Evolutionary conservation across 805 yeast species (phyloP), one percentile per base, ranked within the genome.

Genomic region (Ogataea saltuana): DNA sequence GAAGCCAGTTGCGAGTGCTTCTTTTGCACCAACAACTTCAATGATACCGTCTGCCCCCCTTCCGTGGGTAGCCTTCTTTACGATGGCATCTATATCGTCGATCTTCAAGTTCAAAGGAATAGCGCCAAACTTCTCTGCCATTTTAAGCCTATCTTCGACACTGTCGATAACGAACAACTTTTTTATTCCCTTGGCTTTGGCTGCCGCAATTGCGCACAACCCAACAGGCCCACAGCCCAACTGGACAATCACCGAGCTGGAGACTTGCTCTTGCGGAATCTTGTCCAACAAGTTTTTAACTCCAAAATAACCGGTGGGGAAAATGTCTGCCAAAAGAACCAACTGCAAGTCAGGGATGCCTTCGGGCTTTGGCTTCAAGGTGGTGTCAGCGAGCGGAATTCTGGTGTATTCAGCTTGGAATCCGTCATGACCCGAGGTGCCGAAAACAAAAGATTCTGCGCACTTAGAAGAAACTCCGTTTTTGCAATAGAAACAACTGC

Each of bases 191-290:
- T 66, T 62, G 42, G 70, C 62, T 42, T 67, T 69, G 30, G 78
- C 68, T 0, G 74, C 63, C 13, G 68, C 61, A 31, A 75, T 63
- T 0, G 78, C 76, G 63, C 82, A 77, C 13, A 76, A 64, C 0
- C 81, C 82, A 2, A 77, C 83, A 0, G 83, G 83, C 0, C 85
- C 85, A 8, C 80, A 73, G 1, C 85, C 85, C 4, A 80, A 54
- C 47, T 77, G 82, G 34, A 79, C 65, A 4, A 77, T 61, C 1
- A 68, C 68, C 31, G 68, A 61, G 5, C 27, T 40, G 4, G 25
- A n/a, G n/a, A 39, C 12, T 18, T 39, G 33, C 4, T 34, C 25
- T 12, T 32, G 21, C 4, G 41, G 19, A 27, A 39, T 33, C 68
- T 63, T 45, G 60, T 67, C 47, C 70, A 70, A n/a, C 38, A 39